phyloP scores from a whole-genome alignment of 306 rosid species.

The Begonia fuchsioides region DNA sequence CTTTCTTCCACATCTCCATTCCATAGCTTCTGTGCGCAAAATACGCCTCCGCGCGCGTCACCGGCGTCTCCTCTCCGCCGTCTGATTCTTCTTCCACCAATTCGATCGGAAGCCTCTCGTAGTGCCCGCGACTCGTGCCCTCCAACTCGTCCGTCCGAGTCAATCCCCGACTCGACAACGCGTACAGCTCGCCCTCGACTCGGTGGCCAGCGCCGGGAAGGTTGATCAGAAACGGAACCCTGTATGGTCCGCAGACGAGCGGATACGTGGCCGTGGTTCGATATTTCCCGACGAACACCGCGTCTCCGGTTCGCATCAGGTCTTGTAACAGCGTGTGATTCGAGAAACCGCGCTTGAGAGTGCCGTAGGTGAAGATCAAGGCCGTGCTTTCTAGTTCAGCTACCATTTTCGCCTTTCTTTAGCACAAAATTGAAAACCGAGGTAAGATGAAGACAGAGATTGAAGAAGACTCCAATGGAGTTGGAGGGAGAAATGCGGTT shows the following conservation, averaged over 20 bases:
- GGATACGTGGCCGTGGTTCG: conserved; percentile 31
- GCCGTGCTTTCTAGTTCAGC: conserved; percentile 3
- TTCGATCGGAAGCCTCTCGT: conserved; percentile 40
- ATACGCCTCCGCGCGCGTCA: conserved; percentile 49
- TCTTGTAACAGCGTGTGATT: conserved; percentile 58
- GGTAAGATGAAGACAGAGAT: too few species aligned
- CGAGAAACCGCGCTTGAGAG: conserved; percentile 45
- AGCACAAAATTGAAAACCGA: too few species aligned
- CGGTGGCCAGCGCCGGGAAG: conserved; percentile 40
- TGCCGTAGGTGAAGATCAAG: conserved; percentile 61
- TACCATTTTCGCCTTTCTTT: conserved; percentile 1
- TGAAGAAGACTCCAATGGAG: too few species aligned
- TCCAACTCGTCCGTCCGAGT: conserved; percentile 45
- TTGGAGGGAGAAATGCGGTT: too few species aligned
- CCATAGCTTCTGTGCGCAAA: conserved; percentile 52
- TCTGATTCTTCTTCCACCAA: conserved; percentile 1
- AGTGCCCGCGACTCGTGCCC: conserved; percentile 46
- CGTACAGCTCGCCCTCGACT: conserved; percentile 57
- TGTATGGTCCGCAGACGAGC: conserved; percentile 63
- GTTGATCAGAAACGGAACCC: conserved; percentile 63
- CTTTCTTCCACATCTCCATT: conserved; percentile 46
- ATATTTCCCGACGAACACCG: conserved; percentile 37
- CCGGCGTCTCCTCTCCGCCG: neutral
- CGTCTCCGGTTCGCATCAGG: conserved; percentile 46
- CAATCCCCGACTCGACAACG: conserved; percentile 32